These are phyloP conservation scores for Phytophthora ohioensis DNA, from an alignment of 352 stramenopile genomes.

Conservation along the genomic window DNA sequence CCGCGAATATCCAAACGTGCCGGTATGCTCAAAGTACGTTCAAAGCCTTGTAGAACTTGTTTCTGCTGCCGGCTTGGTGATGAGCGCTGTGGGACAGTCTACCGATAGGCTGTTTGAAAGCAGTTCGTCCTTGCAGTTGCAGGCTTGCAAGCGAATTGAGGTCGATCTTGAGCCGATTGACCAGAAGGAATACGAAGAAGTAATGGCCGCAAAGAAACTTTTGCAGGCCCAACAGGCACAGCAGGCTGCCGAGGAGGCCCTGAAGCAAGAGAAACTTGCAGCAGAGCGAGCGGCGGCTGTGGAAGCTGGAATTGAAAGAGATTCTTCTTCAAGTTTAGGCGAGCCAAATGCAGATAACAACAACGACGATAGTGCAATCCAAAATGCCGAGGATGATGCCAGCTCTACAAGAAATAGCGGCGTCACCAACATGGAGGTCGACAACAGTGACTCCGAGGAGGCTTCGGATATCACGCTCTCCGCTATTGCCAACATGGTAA, in stretches of 20 bases:
- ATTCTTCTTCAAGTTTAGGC: constrained; percentile 32
- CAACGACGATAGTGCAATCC: constrained; percentile 30
- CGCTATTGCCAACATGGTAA: constrained; percentile 89
- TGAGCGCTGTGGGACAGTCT: constrained; percentile 57
- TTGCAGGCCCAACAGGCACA: constrained; percentile 47
- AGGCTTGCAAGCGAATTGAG: constrained; percentile 71
- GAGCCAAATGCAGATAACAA: constrained; percentile 19
- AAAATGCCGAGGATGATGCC: constrained; percentile 40
- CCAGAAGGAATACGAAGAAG: constrained; percentile 74
- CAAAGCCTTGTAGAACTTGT: constrained; percentile 88
- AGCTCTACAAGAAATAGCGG: constrained; percentile 34
- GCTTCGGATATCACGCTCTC: constrained; percentile 80
- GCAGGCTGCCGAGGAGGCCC: constrained; percentile 57
- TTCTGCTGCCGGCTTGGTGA: constrained; percentile 70
- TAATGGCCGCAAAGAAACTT: constrained; percentile 50
- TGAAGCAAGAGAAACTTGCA: constrained; percentile 52
- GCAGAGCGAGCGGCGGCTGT: constrained; percentile 51
- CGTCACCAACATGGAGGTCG: constrained; percentile 81
- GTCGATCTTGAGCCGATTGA: constrained; percentile 73
- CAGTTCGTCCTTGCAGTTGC: constrained; percentile 48
- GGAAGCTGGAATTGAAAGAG: constrained; percentile 30
- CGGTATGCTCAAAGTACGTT: constrained; percentile 86
- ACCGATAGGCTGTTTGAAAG: constrained; percentile 62
- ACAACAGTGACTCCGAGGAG: constrained; percentile 84
- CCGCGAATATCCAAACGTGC: constrained; percentile 78